Base-by-base conservation (phyloP, 805 yeast genomes). In the Saccharomycopsis guyanensis region DNA sequence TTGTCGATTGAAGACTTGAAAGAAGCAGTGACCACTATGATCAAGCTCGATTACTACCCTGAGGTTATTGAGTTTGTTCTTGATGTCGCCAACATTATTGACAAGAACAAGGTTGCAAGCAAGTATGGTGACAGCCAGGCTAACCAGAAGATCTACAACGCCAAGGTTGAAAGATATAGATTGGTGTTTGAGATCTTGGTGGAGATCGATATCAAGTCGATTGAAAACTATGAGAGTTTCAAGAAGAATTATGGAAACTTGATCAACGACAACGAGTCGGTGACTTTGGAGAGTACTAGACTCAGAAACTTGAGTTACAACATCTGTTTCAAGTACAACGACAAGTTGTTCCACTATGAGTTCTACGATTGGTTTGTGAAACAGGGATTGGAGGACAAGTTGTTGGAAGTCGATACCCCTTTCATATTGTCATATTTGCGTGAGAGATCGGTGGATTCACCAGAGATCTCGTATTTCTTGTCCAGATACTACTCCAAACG, bases 401-500 rank as follows among this genome's bases (percentile, higher is more conserved):
- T 93, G 38, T 69, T 91, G 49, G 86, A 82, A 40, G 73, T 91
- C 47, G 84, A 86, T 45, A 86, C 97, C 0, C 85, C 89, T 10
- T 91, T 70, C 57, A 77, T 93, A 33, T 69, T 86, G 50, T 78
- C 82, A 23, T 93, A 85, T 56, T 72, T 93, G 59, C 79, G 80
- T 55, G 85, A 80, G 57, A 77, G 75, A 47, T 69, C 91, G 0
- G 62, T 69, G 25, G 73, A 74, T 41, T 81, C 85, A 39, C 66
- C 88, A 44, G 77, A 78, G 35, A 75, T 86, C 62, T 88, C 95
- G 3, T 86, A 86, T 54, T 64, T 93, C 50, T 67, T 93, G 47
- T 91, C 97, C 95, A 73, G 82, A 40, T 91, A 85, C 62, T 85
- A 86, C 57, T 88, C 95, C 18, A 86, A 82, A 61, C 76, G 85